A percentile compares a stretch with the other conserved stretches of the same genome.
phyloP scores from a whole-genome alignment of 1,284 basidiomycete species.

The Thecaphora thlaspeos region DNA sequence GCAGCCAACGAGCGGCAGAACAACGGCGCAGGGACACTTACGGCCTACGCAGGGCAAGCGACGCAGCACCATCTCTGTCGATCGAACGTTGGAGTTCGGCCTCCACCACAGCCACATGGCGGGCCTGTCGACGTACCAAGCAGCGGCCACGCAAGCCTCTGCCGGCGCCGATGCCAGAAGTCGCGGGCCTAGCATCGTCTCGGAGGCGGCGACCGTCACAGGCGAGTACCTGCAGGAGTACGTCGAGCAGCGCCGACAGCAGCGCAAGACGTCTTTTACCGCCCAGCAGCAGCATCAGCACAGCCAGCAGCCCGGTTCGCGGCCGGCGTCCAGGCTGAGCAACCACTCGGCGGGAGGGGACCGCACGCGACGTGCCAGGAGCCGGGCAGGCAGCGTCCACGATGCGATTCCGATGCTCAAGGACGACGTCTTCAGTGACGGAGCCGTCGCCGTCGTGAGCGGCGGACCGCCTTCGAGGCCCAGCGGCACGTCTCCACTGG shows the following conservation, averaged over 20 bases:
- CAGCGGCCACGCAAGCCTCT: too few relatives aligned
- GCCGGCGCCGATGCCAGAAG: neutral
- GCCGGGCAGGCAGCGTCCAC: constrained; percentile 47
- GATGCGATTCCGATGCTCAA: constrained; percentile 45
- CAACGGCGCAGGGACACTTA: neutral
- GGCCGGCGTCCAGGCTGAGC: constrained; percentile 36
- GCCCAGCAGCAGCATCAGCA: constrained; percentile 40
- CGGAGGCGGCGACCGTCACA: constrained; percentile 3
- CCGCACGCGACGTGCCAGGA: constrained; percentile 21
- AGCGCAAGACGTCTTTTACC: constrained; percentile 35
- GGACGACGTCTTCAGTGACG: constrained; percentile 48
- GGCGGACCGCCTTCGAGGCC: too few relatives aligned
- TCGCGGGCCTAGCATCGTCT: neutral
- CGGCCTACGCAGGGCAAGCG: constrained; percentile 24
- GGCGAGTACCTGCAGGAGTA: constrained; percentile 33
- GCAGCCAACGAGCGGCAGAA: neutral
- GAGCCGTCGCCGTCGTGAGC: neutral
- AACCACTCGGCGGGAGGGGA: constrained; percentile 16
- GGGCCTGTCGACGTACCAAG: too few relatives aligned
- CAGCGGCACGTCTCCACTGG: neutral
- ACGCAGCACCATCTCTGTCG: constrained; percentile 32
- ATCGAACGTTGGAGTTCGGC: constrained; percentile 3
- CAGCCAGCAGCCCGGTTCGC: constrained; percentile 16
- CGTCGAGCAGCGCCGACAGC: constrained; percentile 35
- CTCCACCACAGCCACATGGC: too few relatives aligned